Conservation (phyloP, 306 rosid species). For the Hippophae rhamnoides region DNA sequence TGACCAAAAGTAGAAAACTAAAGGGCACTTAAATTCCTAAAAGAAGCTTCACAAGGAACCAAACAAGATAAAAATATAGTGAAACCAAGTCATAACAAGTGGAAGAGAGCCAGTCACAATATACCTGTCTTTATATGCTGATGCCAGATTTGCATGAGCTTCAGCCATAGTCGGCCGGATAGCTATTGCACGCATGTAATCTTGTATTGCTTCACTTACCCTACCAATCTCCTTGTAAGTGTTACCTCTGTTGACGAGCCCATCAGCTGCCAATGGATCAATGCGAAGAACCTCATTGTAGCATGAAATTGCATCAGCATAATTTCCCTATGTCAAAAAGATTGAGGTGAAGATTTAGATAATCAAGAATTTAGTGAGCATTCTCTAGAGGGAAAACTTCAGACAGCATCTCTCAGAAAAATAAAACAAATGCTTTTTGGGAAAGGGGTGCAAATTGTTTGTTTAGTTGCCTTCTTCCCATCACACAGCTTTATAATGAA, state of each 20-base stretch:
- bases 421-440: too few relatives aligned
- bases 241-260: constrained; percentile 91
- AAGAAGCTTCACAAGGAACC: too few relatives aligned
- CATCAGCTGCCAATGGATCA: constrained; percentile 94
- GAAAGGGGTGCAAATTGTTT: too few relatives aligned
- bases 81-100: too few relatives aligned
- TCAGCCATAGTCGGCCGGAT: constrained; percentile 91
- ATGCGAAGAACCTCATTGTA: constrained; percentile 91
- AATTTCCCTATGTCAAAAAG: constrained; percentile 54
- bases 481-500: too few relatives aligned
- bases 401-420: neutral
- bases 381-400: neutral
- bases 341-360: neutral
- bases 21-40: too few relatives aligned
- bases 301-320: constrained; percentile 89
- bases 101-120: neutral
- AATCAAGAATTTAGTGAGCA: neutral
- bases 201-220: constrained; percentile 89
- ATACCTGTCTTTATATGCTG: constrained; percentile 93
- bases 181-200: constrained; percentile 59
- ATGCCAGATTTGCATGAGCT: constrained; percentile 97
- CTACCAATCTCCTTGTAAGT: constrained; percentile 92
- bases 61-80: too few relatives aligned
- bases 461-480: too few relatives aligned
- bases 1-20: too few relatives aligned